These are phyloP conservation scores for Wallacemonas collosoma DNA, from an alignment of 208 protist genomes.

Conservation along the genomic window DNA sequence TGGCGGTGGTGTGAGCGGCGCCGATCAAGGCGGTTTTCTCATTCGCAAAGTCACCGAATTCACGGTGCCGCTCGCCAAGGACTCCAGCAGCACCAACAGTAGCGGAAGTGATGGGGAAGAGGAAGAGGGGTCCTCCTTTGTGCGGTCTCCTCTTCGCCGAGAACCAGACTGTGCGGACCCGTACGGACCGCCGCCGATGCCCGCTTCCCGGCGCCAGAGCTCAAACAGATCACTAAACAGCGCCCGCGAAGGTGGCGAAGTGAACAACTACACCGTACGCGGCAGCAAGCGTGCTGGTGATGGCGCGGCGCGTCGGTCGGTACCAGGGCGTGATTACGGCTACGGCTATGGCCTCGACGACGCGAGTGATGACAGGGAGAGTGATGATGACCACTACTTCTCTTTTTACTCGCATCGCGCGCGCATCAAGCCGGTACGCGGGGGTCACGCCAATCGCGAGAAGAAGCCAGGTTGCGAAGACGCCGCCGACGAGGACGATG, in stretches of 20 bases:
- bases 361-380: slow-evolving; percentile 18
- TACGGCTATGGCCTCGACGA: slow-evolving; percentile 13
- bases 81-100: neutral
- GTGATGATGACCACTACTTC: slow-evolving; percentile 28
- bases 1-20: neutral
- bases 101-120: neutral
- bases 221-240: neutral
- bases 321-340: neutral
- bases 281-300: slow-evolving; percentile 11
- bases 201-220: neutral
- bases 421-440: slow-evolving; percentile 15
- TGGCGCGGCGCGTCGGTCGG: neutral
- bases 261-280: slow-evolving; percentile 7
- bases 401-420: slow-evolving; percentile 23
- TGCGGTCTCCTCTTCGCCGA: too few relatives aligned
- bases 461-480: neutral
- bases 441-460: neutral
- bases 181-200: neutral
- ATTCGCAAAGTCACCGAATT: slow-evolving; percentile 14
- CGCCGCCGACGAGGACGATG: neutral
- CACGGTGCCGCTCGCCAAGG: slow-evolving; percentile 13
- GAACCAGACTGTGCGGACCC: neutral
- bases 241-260: slow-evolving; percentile 3
- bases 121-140: neutral
- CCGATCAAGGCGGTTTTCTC: neutral